phyloP scores from a whole-genome alignment of 768 basidiomycete genomes.

The Xerocomellus intermedius region DNA sequence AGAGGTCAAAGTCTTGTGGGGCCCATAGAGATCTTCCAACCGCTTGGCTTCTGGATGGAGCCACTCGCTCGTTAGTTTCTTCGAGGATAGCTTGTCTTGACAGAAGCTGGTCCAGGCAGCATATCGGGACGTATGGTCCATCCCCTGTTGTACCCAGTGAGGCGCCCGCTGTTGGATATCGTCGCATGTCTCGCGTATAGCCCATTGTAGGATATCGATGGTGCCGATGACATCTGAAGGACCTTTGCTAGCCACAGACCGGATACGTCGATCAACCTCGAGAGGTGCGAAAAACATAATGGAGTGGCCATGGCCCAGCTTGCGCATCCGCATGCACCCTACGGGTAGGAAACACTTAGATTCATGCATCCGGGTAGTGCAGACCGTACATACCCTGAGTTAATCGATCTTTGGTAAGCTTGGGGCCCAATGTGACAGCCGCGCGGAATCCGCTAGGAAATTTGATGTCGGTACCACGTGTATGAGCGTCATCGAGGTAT shows the following conservation, averaged over 20 bases:
- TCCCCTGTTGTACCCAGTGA: slow-evolving; percentile 46
- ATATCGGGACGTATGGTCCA: slow-evolving; percentile 33
- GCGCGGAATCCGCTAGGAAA: slow-evolving; percentile 17
- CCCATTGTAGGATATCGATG: slow-evolving; percentile 43
- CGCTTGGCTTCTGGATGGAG: slow-evolving; percentile 39
- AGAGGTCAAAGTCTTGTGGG: background rate
- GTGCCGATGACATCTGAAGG: slow-evolving; percentile 8
- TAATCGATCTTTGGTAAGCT: slow-evolving; percentile 19
- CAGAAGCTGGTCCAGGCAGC: slow-evolving; percentile 22
- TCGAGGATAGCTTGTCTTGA: slow-evolving; percentile 1
- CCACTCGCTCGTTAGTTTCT: slow-evolving; percentile 30
- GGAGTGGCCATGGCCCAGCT: slow-evolving; percentile 47
- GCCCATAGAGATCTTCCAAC: slow-evolving; percentile 28
- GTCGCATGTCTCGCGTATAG: slow-evolving; percentile 43
- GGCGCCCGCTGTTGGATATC: slow-evolving; percentile 40
- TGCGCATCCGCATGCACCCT: slow-evolving; percentile 58
- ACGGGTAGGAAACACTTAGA: slow-evolving; percentile 4
- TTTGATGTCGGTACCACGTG: slow-evolving; percentile 20
- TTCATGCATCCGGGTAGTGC: background rate
- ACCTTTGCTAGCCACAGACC: slow-evolving; percentile 21
- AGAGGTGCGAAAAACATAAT: slow-evolving; percentile 47
- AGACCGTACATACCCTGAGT: slow-evolving; percentile 8
- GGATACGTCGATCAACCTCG: slow-evolving; percentile 43
- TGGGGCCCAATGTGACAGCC: slow-evolving; percentile 14
- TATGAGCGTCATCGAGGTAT: slow-evolving; percentile 21